Percentiles rank a stretch among this genome's conserved stretches.
Evolutionary conservation across 352 stramenopile species (phyloP).

Genomic region (Pythium utonaiense): DNA sequence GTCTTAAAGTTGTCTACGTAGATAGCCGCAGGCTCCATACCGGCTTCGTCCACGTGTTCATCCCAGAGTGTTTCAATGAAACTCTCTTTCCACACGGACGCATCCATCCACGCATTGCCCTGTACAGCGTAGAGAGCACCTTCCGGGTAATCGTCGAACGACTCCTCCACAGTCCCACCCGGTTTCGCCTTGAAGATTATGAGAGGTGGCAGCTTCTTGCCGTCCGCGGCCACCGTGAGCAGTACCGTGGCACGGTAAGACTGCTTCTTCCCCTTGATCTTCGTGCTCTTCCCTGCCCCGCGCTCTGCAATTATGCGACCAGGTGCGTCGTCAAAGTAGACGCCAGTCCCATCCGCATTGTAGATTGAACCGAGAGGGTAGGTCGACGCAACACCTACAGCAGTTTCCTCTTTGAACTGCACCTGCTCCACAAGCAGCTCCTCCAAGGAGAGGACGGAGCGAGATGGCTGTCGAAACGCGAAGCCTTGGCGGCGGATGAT

Average conservation of each 20-base stretch:
- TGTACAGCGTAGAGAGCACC: constrained; percentile 18
- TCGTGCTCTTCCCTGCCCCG: constrained; percentile 19
- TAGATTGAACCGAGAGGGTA: constrained; percentile 12
- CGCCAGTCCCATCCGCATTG: constrained; percentile 22
- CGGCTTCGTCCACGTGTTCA: neutral
- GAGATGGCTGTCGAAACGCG: constrained; percentile 18
- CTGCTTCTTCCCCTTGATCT: constrained; percentile 31
- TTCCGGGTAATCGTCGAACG: constrained; percentile 9
- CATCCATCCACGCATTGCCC: constrained; percentile 29
- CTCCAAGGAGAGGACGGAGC: constrained; percentile 11
- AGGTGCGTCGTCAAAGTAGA: constrained; percentile 20
- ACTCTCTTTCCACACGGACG: constrained; percentile 10
- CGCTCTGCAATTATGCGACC: constrained; percentile 18
- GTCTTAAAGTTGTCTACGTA: constrained; percentile 33
- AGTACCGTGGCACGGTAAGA: constrained; percentile 18
- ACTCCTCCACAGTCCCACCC: constrained; percentile 17
- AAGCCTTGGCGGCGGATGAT: constrained; percentile 16
- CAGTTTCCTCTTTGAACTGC: constrained; percentile 1
- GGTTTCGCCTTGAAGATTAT: constrained; percentile 22
- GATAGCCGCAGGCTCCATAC: constrained; percentile 6
- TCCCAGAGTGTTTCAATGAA: constrained; percentile 13
- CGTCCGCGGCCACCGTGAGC: constrained; percentile 16
- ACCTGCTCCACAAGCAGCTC: constrained; percentile 16
- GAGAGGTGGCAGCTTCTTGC: constrained; percentile 16
- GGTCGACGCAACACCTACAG: neutral